These are phyloP conservation scores for Phaffia australis DNA, from an alignment of 768 basidiomycete species.

Conservation along the genomic window DNA sequence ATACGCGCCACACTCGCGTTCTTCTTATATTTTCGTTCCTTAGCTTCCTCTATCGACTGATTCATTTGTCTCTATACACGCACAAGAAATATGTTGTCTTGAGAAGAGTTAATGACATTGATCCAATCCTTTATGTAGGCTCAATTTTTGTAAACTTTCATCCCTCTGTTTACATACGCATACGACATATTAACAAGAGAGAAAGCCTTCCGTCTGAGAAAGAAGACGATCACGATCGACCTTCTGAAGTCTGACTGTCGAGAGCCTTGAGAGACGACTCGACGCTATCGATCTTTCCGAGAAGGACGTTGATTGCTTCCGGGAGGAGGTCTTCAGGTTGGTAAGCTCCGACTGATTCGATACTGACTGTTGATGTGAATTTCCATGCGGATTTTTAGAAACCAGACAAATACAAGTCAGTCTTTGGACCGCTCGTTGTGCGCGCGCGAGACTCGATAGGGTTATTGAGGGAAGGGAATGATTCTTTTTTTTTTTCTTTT, in stretches of 20 bases:
- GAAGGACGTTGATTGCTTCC: slow-evolving; percentile 70
- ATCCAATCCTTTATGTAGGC: no score
- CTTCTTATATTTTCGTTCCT: no score
- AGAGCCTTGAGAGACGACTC: slow-evolving; percentile 19
- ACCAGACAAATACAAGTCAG: not conserved
- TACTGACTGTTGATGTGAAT: slow-evolving; percentile 49
- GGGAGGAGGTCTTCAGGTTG: slow-evolving; percentile 68
- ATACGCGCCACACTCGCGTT: no score
- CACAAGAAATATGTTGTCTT: no score
- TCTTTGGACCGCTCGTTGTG: not conserved
- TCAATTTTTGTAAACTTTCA: no score
- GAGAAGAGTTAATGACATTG: no score
- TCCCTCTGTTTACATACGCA: no score
- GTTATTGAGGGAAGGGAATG: not conserved
- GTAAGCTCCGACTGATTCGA: slow-evolving; percentile 87
- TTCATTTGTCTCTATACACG: no score
- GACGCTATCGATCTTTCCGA: slow-evolving; percentile 53
- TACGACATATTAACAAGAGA: no score
- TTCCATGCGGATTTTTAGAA: not conserved
- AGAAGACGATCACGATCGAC: no score
- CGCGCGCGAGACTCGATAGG: not conserved
- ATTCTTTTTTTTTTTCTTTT: not conserved
- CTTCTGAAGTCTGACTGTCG: not conserved
- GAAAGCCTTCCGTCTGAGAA: no score
- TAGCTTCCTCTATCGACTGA: no score